Conservation (phyloP, 2,329 filamentous ascomycete species). For the Colletotrichum godetiae region DNA sequence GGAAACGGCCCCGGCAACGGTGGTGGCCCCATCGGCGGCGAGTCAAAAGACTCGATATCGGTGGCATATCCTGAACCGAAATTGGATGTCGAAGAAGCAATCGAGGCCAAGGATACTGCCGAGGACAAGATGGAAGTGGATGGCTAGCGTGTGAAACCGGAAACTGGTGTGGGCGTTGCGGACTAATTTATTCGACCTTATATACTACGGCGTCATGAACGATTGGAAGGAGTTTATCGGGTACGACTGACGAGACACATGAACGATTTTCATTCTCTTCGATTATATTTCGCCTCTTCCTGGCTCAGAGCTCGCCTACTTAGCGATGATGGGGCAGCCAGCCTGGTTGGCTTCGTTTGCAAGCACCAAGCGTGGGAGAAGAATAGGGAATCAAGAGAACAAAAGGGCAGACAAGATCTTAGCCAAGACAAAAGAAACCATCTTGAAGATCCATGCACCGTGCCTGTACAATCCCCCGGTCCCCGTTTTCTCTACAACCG, state of each 20-base stretch:
- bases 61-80: slow-evolving; percentile 33
- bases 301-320: background rate
- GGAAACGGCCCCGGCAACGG: slow-evolving; percentile 48
- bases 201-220: slow-evolving; percentile 25
- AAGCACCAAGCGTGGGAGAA: background rate
- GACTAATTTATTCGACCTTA: slow-evolving; percentile 21
- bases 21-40: slow-evolving; percentile 15
- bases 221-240: slow-evolving; percentile 23
- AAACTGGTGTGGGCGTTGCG: slow-evolving; percentile 17
- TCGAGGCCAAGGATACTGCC: background rate
- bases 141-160: slow-evolving; percentile 1
- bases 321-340: background rate
- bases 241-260: slow-evolving; percentile 35
- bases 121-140: slow-evolving; percentile 30
- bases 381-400: background rate
- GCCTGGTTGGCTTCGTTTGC: background rate
- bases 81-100: slow-evolving; percentile 18
- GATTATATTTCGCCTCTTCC: slow-evolving; percentile 21
- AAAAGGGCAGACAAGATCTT: background rate
- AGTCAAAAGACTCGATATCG: slow-evolving; percentile 37
- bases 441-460: background rate
- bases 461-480: background rate
- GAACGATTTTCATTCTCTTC: slow-evolving; percentile 24
- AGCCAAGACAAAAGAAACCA: slow-evolving; percentile 3
- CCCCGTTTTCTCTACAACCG: background rate